Percentiles rank a stretch among this genome's conserved stretches.
Evolutionary conservation across 306 rosid species (phyloP).

Genomic region (Vigna nakashimae): DNA sequence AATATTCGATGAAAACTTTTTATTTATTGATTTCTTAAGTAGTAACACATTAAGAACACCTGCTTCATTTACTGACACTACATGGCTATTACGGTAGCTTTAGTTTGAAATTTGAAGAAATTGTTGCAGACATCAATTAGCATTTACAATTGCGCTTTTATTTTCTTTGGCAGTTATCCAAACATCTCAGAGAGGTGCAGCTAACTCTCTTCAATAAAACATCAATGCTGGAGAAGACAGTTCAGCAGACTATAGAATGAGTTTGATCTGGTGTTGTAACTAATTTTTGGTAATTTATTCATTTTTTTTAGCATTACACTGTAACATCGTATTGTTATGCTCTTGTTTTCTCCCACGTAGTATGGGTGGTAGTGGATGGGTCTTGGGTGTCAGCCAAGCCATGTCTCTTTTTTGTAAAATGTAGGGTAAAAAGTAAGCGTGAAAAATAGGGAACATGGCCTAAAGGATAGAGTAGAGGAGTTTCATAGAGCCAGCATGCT

Average conservation of each 20-base stretch:
- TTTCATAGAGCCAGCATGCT: conserved; percentile 65
- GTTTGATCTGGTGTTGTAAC: conserved; percentile 45
- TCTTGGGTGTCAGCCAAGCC: conserved; percentile 45
- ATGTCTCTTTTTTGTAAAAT: conserved; percentile 55
- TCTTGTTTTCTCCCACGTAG: conserved; percentile 8
- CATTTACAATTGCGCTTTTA: conserved; percentile 27
- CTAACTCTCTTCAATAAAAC: conserved; percentile 92
- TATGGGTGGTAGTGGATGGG: conserved; percentile 35
- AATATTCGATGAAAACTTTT: not conserved
- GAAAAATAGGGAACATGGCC: conserved; percentile 42
- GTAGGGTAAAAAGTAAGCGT: conserved; percentile 45
- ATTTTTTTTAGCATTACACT: conserved; percentile 39
- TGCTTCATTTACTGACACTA: not conserved
- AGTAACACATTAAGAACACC: not conserved
- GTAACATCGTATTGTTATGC: conserved; percentile 34
- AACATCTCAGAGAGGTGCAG: conserved; percentile 87
- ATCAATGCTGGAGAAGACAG: conserved; percentile 91
- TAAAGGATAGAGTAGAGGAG: conserved; percentile 37
- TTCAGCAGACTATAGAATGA: conserved; percentile 54
- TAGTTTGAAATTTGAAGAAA: conserved; percentile 36
- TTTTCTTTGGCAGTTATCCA: conserved; percentile 59
- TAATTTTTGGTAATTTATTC: conserved; percentile 52
- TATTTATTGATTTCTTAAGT: too few species aligned
- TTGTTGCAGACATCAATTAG: conserved; percentile 11
- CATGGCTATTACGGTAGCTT: conserved; percentile 24